Evolutionary conservation across 805 yeast species (phyloP), one percentile per base, ranked within the genome.

Genomic region (Sugiyamaella smithiae): DNA sequence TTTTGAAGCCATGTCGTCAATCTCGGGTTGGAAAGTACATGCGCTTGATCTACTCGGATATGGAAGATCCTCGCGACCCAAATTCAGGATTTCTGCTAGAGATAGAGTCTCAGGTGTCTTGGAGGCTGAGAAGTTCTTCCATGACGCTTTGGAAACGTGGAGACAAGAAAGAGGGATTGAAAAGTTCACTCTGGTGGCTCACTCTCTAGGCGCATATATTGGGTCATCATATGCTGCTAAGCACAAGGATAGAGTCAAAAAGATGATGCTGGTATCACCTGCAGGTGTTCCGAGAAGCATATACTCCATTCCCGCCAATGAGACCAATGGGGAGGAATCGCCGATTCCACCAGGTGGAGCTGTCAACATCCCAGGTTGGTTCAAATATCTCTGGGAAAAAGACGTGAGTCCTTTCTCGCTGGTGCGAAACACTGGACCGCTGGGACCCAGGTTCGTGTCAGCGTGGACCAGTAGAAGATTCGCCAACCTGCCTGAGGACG

Each of bases 161-260:
- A 70, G 85, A 40, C 48, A 53, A 1, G 62, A 67, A 36, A 66
- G 83, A 46, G 75, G 76, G 5, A 70, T 77, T 22, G 68, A 71
- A 16, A 72, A 75, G 48, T 79, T 79, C 49, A 67, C 82, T 47
- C 75, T 79, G 32, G 78, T 81, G 62, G 93, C 96, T 1, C 98
- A 90, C 67, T 88, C 97, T 0, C 74, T 91, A 76, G 98, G 98
- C 3, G 96, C 95, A 0, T 90, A 89, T 61, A 59, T 90, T n/a
- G 76, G 84, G 64, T 76, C 84, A 1, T 65, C 82, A 3, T 85
- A 88, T 57, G 83, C 86, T 1, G 70, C 82, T 45, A 72, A 74
- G 44, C 67, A 73, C 53, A 88, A 90, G 0, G 67, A 71, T 1
- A 76, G 80, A 37, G 82, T 89, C 56, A 68, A 73, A 41, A 84